Base-by-base conservation (phyloP, 2,329 filamentous ascomycete genomes). In the Fusarium phyllophilum region DNA sequence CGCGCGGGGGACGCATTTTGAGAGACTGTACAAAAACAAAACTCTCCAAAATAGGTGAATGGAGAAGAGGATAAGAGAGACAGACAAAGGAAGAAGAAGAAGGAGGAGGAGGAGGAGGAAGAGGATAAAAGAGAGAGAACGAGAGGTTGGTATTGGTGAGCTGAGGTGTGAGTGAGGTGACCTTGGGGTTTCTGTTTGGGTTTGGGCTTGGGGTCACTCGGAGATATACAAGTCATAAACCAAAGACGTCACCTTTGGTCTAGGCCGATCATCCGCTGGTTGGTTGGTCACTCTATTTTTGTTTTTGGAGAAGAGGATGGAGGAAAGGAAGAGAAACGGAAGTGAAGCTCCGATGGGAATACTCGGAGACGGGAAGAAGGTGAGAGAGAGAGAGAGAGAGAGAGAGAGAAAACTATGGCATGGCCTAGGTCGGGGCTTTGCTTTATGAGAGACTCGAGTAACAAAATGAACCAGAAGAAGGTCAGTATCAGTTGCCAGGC, bases 1-100 rank as follows among this genome's bases (percentile, higher is more conserved):
- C 84, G 75, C 88, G 85, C 65, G 88, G 86, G 48, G 88, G 83
- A 74, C 88, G 86, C 87, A 89, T 89, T 73, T 78, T 86, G 80
- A 75, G 69, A 38, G 66, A 56, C 33, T 56, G 31, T 49, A n/a
- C 45, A 62, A n/a, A 46, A 64, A 61, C 48, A 42, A 33, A 34
- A 58, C 18, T 57, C 68, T 57, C 70, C 62, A 51, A 45, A 45
- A 54, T 26, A 24, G 41, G 15, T 42, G 34, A 67, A 58, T 52
- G 56, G 57, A 46, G 66, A 48, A 42, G 48, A 52, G 39, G 33
- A 63, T 49, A 29, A 12, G 46, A 49, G 56, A 62, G 46, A 8
- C 26, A 18, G 49, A 42, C 45, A 42, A 8, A 18, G 15, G 18
- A 20, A 20, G 24, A 15, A 26, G 36, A 12, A 22, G 41, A 17